Percentiles rank a stretch among this genome's conserved stretches.
These are phyloP conservation scores for Huntiella savannae DNA, from an alignment of 2,329 filamentous ascomycete species.

Conservation along the genomic window DNA sequence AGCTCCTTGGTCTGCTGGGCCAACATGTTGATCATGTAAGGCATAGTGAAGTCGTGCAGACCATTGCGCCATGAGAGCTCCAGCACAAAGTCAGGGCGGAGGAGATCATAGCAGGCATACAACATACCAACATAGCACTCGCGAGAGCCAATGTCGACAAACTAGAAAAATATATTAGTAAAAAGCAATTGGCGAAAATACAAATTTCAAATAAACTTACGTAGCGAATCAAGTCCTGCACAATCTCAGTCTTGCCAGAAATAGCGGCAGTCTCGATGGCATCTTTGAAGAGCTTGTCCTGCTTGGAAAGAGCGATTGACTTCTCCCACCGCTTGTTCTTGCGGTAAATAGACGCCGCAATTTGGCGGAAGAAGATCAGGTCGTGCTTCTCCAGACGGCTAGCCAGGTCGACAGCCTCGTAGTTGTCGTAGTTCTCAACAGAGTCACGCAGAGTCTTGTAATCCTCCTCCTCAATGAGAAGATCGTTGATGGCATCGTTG, in stretches of 20 bases:
- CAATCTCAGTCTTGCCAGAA: conserved; percentile 74
- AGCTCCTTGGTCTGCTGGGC: conserved; percentile 79
- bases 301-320: conserved; percentile 91
- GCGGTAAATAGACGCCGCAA: conserved; percentile 93
- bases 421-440: conserved; percentile 97
- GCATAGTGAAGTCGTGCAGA: conserved; percentile 94
- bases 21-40: conserved; percentile 98
- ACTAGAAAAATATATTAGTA: conserved; percentile 37
- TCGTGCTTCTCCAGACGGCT: conserved; percentile 92
- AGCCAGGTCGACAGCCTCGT: conserved; percentile 84
- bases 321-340: conserved; percentile 99
- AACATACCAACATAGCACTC: conserved; percentile 99
- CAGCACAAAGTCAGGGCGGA: conserved; percentile 78
- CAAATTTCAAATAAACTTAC: conserved; percentile 41
- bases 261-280: conserved; percentile 94
- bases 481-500: conserved; percentile 93
- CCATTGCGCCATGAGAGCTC: conserved; percentile 95
- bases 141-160: conserved; percentile 95
- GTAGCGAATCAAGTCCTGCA: conserved; percentile 89
- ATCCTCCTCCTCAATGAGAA: conserved; percentile 96
- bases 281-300: conserved; percentile 99
- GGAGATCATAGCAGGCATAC: conserved; percentile 94
- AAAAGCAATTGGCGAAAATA: conserved; percentile 8
- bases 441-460: conserved; percentile 97
- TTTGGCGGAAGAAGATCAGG: conserved; percentile 96